phyloP scores from a whole-genome alignment of 2,329 filamentous ascomycete genomes.

The Lasiodiplodia sp. region DNA sequence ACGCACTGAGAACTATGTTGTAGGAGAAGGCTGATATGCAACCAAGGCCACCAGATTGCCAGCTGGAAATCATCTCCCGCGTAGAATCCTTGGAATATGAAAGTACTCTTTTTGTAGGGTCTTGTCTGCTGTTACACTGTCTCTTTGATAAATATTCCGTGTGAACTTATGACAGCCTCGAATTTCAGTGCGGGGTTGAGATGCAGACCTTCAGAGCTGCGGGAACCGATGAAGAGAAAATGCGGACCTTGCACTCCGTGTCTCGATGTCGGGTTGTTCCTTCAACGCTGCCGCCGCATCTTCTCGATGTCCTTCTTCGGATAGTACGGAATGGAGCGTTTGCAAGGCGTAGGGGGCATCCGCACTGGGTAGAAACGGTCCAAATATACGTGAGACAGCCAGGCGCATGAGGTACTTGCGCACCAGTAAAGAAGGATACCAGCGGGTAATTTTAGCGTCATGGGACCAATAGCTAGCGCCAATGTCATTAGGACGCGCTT shows the following conservation, averaged over 20 bases:
- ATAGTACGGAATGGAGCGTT: not conserved
- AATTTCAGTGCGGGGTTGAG: not conserved
- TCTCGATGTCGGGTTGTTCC: not conserved
- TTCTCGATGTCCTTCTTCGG: not conserved
- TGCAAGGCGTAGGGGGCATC: constrained; percentile 19
- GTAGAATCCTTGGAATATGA: not conserved
- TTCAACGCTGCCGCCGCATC: not conserved
- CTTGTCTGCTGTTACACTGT: not conserved
- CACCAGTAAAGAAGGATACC: constrained; percentile 53
- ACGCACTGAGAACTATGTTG: not conserved
- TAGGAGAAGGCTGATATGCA: not conserved
- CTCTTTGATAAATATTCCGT: not conserved
- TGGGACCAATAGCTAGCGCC: constrained; percentile 42
- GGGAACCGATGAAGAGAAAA: not conserved
- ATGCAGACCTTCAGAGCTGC: not conserved
- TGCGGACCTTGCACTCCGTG: not conserved
- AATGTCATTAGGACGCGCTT: constrained; percentile 40
- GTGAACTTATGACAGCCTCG: not conserved
- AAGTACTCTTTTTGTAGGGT: not conserved
- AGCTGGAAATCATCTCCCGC: not conserved
- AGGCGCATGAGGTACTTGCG: constrained; percentile 44
- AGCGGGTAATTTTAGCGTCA: constrained; percentile 47
- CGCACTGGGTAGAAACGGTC: constrained; percentile 31
- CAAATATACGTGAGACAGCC: constrained; percentile 44
- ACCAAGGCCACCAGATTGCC: not conserved